These are phyloP conservation scores for Colletotrichum destructivum DNA, from an alignment of 2,329 filamentous ascomycete species.

Conservation along the genomic window DNA sequence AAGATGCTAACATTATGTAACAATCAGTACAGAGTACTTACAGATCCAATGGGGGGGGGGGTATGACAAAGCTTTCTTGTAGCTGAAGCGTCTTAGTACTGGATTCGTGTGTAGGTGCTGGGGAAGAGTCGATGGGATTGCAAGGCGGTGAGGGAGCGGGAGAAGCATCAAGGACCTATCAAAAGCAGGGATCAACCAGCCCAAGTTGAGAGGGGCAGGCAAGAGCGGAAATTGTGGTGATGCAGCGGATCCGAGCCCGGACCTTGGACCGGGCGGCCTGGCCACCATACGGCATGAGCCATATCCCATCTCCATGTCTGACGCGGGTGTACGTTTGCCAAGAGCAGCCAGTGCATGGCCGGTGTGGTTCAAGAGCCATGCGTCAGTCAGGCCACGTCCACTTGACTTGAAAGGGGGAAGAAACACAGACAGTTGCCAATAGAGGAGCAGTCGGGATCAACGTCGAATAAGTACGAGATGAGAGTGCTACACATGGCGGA, in stretches of 20 bases:
- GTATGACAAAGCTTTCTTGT: background rate
- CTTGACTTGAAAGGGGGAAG: no score
- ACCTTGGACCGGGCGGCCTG: constrained; percentile 5
- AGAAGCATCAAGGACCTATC: constrained; percentile 6
- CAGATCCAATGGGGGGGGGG: no score
- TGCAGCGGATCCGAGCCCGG: constrained; percentile 30
- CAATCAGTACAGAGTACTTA: no score
- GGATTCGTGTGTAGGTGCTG: background rate
- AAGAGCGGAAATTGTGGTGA: constrained; percentile 35
- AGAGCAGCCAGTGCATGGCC: background rate
- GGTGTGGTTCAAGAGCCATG: background rate
- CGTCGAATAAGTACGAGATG: constrained; percentile 3
- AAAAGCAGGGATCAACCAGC: background rate
- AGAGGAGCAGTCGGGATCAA: background rate
- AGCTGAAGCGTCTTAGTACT: background rate
- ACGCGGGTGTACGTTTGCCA: background rate
- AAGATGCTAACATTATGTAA: no score
- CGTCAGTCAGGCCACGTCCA: background rate
- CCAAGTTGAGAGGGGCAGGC: background rate
- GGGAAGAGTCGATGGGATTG: background rate
- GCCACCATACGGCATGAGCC: constrained; percentile 10
- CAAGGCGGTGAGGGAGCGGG: constrained; percentile 11
- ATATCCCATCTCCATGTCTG: background rate
- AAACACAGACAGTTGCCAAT: background rate
- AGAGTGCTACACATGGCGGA: constrained; percentile 9